A percentile compares a stretch with the other conserved stretches of the same genome.
phyloP scores from a whole-genome alignment of 2,329 filamentous ascomycete genomes.

The Trichoderma lentiforme region DNA sequence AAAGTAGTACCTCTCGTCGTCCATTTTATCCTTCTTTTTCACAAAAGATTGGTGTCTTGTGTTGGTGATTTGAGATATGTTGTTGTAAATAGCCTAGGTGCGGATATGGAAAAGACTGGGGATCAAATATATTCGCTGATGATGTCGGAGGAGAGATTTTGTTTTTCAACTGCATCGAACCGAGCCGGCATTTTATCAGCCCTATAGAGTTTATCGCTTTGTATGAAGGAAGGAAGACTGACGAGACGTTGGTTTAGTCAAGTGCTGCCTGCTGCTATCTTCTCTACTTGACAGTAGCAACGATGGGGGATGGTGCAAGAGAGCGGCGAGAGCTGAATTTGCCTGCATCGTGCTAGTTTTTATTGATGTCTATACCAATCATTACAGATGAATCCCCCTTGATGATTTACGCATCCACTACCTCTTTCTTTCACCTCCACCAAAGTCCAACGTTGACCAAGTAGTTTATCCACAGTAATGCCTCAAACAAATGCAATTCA shows the following conservation, averaged over 20 bases:
- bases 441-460: background rate
- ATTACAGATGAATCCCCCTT: background rate
- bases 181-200: background rate
- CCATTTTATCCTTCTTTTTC: background rate
- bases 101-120: background rate
- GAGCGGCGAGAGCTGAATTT: background rate
- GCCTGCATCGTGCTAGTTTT: background rate
- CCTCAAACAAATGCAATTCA: background rate
- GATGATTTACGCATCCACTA: background rate
- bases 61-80: background rate
- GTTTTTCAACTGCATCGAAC: background rate
- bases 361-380: background rate
- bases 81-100: background rate
- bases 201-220: background rate
- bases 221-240: background rate
- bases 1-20: background rate
- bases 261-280: background rate
- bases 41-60: background rate
- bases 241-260: background rate
- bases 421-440: background rate
- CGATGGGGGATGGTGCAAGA: background rate
- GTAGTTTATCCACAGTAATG: too few relatives aligned
- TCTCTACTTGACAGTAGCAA: background rate
- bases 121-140: background rate
- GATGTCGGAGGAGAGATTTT: background rate